A percentile compares a stretch with the other conserved stretches of the same genome.
Conservation (phyloP, 345 rosid species). For the Eucalyptus shirleyi region DNA sequence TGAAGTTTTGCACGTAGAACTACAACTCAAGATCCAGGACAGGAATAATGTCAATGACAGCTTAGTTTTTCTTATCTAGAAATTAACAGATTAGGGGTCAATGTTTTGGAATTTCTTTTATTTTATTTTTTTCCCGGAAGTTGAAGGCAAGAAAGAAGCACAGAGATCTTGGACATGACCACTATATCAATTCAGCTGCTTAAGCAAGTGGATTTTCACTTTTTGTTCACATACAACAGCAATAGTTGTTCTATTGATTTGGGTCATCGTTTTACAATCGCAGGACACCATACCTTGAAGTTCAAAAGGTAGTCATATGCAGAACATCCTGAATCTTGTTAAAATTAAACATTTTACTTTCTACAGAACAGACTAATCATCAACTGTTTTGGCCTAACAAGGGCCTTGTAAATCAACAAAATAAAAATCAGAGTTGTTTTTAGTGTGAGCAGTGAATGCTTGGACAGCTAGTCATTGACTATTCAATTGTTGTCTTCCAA, state of each 20-base stretch:
- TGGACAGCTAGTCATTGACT: background rate
- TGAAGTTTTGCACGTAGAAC: conserved; percentile 65
- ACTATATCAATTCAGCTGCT: background rate
- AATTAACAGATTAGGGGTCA: background rate
- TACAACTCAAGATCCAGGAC: background rate
- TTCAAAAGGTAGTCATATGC: background rate
- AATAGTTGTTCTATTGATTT: background rate
- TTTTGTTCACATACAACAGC: background rate
- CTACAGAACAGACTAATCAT: background rate
- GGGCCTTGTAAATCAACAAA: background rate
- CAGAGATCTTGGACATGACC: background rate
- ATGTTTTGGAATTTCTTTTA: background rate
- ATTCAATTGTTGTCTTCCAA: background rate
- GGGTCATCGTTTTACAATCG: background rate
- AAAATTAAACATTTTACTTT: background rate
- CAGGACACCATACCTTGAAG: background rate
- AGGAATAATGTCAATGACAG: background rate
- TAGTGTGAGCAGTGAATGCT: background rate
- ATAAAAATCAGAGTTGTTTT: background rate
- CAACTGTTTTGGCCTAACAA: background rate
- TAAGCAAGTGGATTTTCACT: background rate
- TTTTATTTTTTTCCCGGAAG: background rate
- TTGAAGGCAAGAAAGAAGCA: background rate
- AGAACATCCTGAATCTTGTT: background rate
- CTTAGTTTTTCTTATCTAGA: background rate